These are phyloP conservation scores for Camellia granthamiana DNA, from an alignment of 148 eudicot genomes.

Conservation along the genomic window DNA sequence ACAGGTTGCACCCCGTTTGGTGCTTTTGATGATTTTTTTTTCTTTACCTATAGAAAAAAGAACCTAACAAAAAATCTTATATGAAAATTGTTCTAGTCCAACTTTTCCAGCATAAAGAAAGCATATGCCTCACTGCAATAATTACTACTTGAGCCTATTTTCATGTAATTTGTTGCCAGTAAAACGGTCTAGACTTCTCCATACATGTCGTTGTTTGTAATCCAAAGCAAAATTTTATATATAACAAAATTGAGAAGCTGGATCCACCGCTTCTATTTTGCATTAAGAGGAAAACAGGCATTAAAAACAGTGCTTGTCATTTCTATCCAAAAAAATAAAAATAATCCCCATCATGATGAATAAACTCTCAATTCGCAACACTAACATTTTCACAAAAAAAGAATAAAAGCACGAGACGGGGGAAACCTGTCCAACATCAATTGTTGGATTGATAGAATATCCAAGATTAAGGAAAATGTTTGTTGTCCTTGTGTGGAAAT, in stretches of 20 bases:
- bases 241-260: neutral
- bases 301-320: neutral
- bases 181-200: neutral
- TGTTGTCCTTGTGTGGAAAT: constrained; percentile 90
- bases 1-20: neutral
- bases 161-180: neutral
- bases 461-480: constrained; percentile 84
- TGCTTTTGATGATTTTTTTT: neutral
- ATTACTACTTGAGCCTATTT: neutral
- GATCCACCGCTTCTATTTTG: neutral
- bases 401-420: neutral
- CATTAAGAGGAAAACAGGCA: neutral
- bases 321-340: neutral
- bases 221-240: neutral
- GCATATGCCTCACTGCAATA: neutral
- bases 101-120: constrained; percentile 1
- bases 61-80: neutral
- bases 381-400: neutral
- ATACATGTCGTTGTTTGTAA: neutral
- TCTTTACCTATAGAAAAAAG: neutral
- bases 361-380: neutral
- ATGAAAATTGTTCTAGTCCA: neutral
- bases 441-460: constrained; percentile 84
- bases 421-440: constrained; percentile 94
- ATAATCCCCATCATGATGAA: neutral